Evolutionary conservation across 768 basidiomycete species (phyloP).

Genomic region (Mycena galericulata): DNA sequence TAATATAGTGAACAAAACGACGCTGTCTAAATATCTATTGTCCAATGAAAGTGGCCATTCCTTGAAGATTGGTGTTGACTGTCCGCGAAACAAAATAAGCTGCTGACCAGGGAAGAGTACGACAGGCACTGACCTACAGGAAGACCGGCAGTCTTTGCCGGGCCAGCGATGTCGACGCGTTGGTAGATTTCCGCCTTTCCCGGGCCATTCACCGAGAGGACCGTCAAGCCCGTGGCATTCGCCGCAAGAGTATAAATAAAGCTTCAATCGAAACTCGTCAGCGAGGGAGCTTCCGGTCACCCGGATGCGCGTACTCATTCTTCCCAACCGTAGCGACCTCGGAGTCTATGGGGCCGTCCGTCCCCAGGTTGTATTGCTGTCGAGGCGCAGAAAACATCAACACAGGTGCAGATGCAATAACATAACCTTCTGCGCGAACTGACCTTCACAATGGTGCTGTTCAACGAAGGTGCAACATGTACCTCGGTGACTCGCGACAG

Average conservation of each 20-base stretch:
- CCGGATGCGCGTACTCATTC: constrained; percentile 7
- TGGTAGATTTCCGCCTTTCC: constrained; percentile 41
- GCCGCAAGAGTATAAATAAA: constrained; percentile 56
- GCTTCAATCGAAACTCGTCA: constrained; percentile 36
- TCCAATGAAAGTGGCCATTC: constrained; percentile 30
- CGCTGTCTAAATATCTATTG: neutral
- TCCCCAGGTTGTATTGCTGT: constrained; percentile 22
- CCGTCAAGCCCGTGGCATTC: constrained; percentile 52
- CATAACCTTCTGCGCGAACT: neutral
- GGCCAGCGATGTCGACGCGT: constrained; percentile 37
- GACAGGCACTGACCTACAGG: constrained; percentile 42
- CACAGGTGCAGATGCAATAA: neutral
- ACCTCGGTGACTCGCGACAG: constrained; percentile 37
- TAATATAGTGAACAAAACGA: too few species aligned
- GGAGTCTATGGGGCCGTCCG: constrained; percentile 19
- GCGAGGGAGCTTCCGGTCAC: neutral
- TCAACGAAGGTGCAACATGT: constrained; percentile 23
- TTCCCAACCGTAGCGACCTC: constrained; percentile 19
- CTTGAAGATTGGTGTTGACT: constrained; percentile 26
- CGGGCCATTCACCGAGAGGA: constrained; percentile 52
- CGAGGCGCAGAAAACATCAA: neutral
- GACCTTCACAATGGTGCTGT: constrained; percentile 14
- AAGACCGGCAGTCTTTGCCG: constrained; percentile 42
- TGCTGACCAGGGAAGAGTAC: constrained; percentile 35
- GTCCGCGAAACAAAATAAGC: constrained; percentile 14